A percentile compares a stretch with the other conserved stretches of the same genome.
These are phyloP conservation scores for Beauveria bassiana DNA, from an alignment of 2,329 filamentous ascomycete genomes.

Conservation along the genomic window DNA sequence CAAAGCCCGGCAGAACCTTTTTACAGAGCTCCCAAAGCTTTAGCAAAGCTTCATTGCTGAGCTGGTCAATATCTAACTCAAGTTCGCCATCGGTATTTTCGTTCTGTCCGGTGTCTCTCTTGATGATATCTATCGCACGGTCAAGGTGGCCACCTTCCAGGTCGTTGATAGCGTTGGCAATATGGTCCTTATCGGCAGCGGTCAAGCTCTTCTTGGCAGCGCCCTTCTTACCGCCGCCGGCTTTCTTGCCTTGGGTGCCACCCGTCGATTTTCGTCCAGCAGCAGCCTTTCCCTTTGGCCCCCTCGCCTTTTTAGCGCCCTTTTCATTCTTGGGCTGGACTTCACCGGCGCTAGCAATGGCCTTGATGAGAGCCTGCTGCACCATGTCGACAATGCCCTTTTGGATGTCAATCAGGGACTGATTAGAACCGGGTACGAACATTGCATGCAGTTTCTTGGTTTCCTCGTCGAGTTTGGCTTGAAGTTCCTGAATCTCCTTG, in stretches of 20 bases:
- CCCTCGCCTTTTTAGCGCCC: constrained; percentile 46
- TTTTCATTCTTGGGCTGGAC: constrained; percentile 47
- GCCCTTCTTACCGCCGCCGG: constrained; percentile 36
- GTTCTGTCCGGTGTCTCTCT: constrained; percentile 70
- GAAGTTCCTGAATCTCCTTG: constrained; percentile 43
- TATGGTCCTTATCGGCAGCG: constrained; percentile 80
- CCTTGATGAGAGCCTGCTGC: constrained; percentile 64
- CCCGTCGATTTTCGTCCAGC: constrained; percentile 36
- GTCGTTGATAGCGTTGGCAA: constrained; percentile 76
- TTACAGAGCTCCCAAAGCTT: constrained; percentile 43
- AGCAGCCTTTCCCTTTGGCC: constrained; percentile 45
- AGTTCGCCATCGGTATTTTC: constrained; percentile 53
- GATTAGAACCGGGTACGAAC: constrained; percentile 43
- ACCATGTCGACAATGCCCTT: constrained; percentile 57
- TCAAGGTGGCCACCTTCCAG: constrained; percentile 72
- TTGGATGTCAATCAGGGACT: constrained; percentile 46
- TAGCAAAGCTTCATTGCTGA: constrained; percentile 46
- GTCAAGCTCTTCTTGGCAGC: constrained; percentile 49
- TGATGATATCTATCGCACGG: constrained; percentile 81
- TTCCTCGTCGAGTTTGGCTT: constrained; percentile 46
- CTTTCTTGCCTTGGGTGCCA: constrained; percentile 30
- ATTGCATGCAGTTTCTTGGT: constrained; percentile 50
- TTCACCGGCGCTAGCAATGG: constrained; percentile 56
- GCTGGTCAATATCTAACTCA: constrained; percentile 51
- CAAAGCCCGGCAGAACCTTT: constrained; percentile 34